Base-by-base conservation (phyloP, 305 asterid species). In the Nicotiana rustica region DNA sequence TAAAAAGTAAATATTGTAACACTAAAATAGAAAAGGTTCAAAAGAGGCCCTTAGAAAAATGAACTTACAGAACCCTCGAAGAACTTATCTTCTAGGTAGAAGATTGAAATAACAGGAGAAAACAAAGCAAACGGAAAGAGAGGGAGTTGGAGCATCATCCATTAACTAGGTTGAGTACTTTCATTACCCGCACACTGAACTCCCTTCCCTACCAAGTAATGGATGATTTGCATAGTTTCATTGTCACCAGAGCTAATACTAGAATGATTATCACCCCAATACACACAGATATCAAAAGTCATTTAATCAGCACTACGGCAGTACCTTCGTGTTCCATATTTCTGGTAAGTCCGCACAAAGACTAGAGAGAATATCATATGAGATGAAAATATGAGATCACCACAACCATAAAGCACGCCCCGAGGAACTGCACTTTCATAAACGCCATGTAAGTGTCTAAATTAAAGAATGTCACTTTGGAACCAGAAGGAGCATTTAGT, bases 281-380 rank as follows among this genome's bases (percentile, higher is more conserved):
- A 21, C 38, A 49, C 44, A 56, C 55, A 57, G 6, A 56, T 57
- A 15, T 52, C 18, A 82, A 19, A 44, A 57, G 67, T 64, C 14
- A 71, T 38, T 71, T 57, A 17, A 29, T 31, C 79, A 31, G 56
- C 56, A 76, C 10, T 76, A 2, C 17, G 5, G 49, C 5, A n/a
- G 81, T 87, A 90, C 93, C 93, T 90, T 80, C 73, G 86, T 14
- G 96, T 89, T 62, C 99, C 99, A 52, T 94, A 93, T 85, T 93
- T 96, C 10, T 95, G 90, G 85, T 92, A 96, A 1, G 98, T 94
- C 83, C 95, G 93, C 81, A 94, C 99, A 82, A 96, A 96, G 85
- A 93, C 97, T 8, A 96, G 93, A 67, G 98, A 91, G 90, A 94
- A 96, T 85, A 96, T 96, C 99, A 96, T 92, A 89, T 96, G 99